Conservation (phyloP, 176 grass and related monocot species). For the Cymbopogon citratus region DNA sequence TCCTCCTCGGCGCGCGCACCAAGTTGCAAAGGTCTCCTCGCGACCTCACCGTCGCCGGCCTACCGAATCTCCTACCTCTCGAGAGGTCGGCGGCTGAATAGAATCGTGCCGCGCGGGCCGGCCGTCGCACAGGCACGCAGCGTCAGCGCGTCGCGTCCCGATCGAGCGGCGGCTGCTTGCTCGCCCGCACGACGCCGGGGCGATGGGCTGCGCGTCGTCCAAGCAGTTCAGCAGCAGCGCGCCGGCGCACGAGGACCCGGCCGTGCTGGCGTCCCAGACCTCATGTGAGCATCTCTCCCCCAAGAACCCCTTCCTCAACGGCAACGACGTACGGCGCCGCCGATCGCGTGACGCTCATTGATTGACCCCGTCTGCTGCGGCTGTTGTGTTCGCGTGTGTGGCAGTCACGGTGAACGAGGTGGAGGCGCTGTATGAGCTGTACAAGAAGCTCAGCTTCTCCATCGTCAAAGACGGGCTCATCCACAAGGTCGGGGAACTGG, state of each 20-base stretch:
- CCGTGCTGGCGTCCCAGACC: constrained; percentile 28
- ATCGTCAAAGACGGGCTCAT: constrained; percentile 80
- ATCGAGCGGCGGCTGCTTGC: no score
- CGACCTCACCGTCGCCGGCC: no score
- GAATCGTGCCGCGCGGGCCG: not conserved
- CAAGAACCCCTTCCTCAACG: not conserved
- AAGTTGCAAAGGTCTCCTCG: not conserved
- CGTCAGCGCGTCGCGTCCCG: no score
- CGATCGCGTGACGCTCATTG: not conserved
- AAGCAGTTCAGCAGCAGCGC: not conserved
- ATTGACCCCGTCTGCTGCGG: not conserved
- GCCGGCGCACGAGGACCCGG: constrained; percentile 21
- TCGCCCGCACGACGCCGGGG: not conserved
- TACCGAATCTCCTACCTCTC: not conserved
- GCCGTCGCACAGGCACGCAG: no score
- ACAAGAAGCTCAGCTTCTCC: constrained; percentile 65
- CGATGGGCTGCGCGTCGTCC: constrained; percentile 33
- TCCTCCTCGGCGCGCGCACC: not conserved
- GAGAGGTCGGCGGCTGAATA: not conserved
- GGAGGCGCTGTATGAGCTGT: constrained; percentile 70
- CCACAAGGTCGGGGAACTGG: constrained; percentile 49
- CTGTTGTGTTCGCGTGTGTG: not conserved
- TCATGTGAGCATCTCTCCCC: constrained; percentile 1
- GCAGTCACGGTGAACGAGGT: constrained; percentile 72
- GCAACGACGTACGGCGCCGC: not conserved